Evolutionary conservation across 495 filamentous ascomycete genomes (phyloP).

Genomic region (Neurospora tetraspora): DNA sequence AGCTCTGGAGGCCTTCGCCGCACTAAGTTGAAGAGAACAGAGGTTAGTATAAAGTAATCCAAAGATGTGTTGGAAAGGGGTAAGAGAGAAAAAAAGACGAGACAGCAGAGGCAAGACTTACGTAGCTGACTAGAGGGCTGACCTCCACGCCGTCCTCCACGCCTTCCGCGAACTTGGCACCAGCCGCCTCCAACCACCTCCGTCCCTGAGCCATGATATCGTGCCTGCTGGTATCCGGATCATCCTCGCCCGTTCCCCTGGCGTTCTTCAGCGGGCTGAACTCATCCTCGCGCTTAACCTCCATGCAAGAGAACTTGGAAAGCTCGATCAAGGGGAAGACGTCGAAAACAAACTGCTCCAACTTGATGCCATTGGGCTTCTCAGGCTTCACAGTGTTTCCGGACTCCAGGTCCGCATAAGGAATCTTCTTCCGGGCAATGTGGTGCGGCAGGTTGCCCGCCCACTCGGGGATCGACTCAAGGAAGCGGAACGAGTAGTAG

Average conservation of each 20-base stretch:
- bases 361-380: constrained; percentile 95
- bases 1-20: constrained; percentile 78
- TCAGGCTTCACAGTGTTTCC: constrained; percentile 77
- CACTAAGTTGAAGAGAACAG: constrained; percentile 40
- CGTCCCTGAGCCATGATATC: constrained; percentile 86
- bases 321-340: constrained; percentile 86
- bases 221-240: constrained; percentile 79
- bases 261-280: constrained; percentile 99
- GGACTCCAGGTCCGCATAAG: constrained; percentile 62
- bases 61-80: background rate
- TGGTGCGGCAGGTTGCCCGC: constrained; percentile 83
- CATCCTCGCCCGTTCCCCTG: constrained; percentile 79
- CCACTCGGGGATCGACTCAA: constrained; percentile 82
- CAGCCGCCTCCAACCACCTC: constrained; percentile 72
- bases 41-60: constrained; percentile 20
- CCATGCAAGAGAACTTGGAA: constrained; percentile 85
- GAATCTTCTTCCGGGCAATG: constrained; percentile 97
- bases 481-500: constrained; percentile 93
- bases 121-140: constrained; percentile 90
- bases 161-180: constrained; percentile 62
- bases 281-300: constrained; percentile 94
- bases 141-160: constrained; percentile 72
- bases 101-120: constrained; percentile 39
- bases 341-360: constrained; percentile 99
- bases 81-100: background rate